phyloP scores from a whole-genome alignment of 306 rosid genomes.

The Cucurbita ficifolia region DNA sequence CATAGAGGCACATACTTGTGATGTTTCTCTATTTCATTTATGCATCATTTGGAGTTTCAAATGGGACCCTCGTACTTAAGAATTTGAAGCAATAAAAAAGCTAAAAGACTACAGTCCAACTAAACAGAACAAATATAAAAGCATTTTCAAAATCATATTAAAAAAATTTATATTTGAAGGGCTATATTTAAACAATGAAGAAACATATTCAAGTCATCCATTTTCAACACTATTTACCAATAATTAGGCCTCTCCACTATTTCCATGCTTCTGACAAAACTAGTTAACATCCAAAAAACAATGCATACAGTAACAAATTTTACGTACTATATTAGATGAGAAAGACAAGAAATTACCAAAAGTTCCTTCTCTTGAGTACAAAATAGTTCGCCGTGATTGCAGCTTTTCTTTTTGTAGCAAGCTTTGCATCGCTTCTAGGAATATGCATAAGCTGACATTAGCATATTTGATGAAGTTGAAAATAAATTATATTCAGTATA shows the following conservation, averaged over 20 bases:
- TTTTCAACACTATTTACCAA: background rate
- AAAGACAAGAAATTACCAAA: slow-evolving; percentile 25
- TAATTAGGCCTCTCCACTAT: background rate
- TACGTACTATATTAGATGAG: background rate
- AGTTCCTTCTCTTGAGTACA: slow-evolving; percentile 66
- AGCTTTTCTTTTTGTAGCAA: slow-evolving; percentile 39
- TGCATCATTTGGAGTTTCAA: background rate
- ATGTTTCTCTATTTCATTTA: background rate
- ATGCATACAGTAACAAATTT: background rate
- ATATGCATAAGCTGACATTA: slow-evolving; percentile 16
- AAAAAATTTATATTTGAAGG: background rate
- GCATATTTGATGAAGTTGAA: background rate
- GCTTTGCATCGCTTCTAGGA: slow-evolving; percentile 30
- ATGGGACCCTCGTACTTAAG: background rate
- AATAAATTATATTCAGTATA: background rate
- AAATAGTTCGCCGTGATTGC: slow-evolving; percentile 41
- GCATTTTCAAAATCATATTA: background rate
- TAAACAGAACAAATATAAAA: background rate
- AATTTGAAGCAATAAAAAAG: background rate
- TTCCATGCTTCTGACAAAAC: background rate
- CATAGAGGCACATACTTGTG: background rate
- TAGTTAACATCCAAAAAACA: background rate
- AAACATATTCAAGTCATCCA: background rate
- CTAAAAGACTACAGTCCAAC: background rate
- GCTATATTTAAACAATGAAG: background rate